Conservation (phyloP, 257 asterid genomes). For the Scutellaria barbata region DNA sequence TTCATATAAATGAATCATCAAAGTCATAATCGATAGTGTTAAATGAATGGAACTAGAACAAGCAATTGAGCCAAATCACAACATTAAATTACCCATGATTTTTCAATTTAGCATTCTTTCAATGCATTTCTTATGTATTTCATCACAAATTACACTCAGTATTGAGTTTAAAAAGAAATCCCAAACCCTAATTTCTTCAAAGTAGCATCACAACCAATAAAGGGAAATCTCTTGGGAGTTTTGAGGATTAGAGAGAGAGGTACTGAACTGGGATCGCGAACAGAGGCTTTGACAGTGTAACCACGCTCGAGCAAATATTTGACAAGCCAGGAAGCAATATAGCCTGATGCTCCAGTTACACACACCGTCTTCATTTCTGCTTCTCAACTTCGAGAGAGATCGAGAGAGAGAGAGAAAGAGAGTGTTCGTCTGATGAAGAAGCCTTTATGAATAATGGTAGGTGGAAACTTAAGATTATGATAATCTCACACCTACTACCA, state of each 20-base stretch:
- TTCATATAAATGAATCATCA: neutral
- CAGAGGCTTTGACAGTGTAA: conserved; percentile 51
- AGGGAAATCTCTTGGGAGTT: neutral
- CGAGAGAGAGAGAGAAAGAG: neutral
- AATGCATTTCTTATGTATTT: neutral
- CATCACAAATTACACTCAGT: neutral
- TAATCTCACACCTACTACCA: no score
- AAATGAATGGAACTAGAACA: neutral
- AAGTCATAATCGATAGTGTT: neutral
- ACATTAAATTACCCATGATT: neutral
- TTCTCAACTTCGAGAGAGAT: neutral
- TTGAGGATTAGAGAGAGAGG: neutral
- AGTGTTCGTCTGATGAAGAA: no score
- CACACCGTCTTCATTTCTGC: conserved; percentile 37
- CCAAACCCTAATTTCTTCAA: neutral
- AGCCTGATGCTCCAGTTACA: conserved; percentile 52
- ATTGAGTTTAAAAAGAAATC: neutral
- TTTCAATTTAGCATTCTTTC: neutral
- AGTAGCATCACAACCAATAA: neutral
- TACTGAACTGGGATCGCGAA: conserved; percentile 42
- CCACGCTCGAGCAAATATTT: conserved; percentile 45
- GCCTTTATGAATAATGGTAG: neutral
- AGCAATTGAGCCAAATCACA: neutral
- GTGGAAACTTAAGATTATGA: neutral
- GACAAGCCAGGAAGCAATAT: conserved; percentile 54